Base-by-base conservation (phyloP, 2,329 filamentous ascomycete genomes). In the Didymosphaeria variabile region DNA sequence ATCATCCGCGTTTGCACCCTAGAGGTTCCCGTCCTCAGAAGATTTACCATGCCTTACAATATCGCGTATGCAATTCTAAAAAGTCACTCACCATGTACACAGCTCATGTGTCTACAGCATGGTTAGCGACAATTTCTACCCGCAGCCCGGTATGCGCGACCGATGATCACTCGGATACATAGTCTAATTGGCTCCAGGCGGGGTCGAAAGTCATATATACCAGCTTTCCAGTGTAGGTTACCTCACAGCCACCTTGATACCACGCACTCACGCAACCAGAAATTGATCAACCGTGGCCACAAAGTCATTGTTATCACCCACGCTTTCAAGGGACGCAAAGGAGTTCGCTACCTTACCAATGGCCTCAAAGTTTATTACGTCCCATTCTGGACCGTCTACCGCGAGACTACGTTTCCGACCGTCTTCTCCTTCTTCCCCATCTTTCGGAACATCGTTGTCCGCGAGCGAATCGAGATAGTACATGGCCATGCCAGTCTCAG, bases 71-170 rank as follows among this genome's bases (percentile, higher is more conserved):
- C 78, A 54, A 21, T n/a, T 36, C 42, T 17, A 12, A 8, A n/a
- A 23, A 31, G 26, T 40, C 42, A 40, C 10, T 49, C 34, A 19
- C 10, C 7, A 5, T 38, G 53, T 26, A 29, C 17, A 13, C 36
- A 57, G 60, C 66, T 72, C 36, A 72, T 51, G 38, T 40, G 13
- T 15, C 23, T 9, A 23, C 67, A 89, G 87, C 61, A 99, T 99
- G 95, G 92, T 97, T 79, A 94, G 94, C 86, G 95, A 99, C 84
- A 97, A 97, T 86, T 99, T 99, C 89, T 99, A 96, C 77, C 95
- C 95, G 15, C 94, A 98, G 75, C 94, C 95, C 55, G 94, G 84
- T 84, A 76, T 56, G 79, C 51, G 32, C 19, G 5, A 40, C 26
- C 38, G 49, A 42, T 55, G 13, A n/a, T 59, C 13, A 13, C 21